Evolutionary conservation across 2,329 filamentous ascomycete genomes (phyloP), one percentile per base, ranked within the genome.

Genomic region (Alternaria dauci): DNA sequence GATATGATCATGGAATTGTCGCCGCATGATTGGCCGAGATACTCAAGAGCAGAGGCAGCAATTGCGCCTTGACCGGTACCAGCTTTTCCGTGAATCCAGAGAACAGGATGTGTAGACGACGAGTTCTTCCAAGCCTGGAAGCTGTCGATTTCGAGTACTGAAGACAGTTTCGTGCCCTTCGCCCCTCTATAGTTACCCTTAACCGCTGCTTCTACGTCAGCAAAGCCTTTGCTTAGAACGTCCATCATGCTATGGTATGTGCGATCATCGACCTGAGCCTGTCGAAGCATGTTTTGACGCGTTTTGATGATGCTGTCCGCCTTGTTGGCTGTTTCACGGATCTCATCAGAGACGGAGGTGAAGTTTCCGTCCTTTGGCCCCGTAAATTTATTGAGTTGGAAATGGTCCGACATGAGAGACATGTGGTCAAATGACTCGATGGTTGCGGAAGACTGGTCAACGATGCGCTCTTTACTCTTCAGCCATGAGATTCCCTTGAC

Each of bases 311-410:
- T 70, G 16, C 56, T 58, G n/a, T 61, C 54, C n/a, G 68, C 68
- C 38, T 66, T 68, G 20, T 54, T 56, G 6, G 65, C 61, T 18
- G 63, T 70, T 11, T 59, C 54, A 32, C 64, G 59, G 34, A 76
- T 72, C 50, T 76, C 70, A 18, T 66, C 58, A 9, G 66, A 60
- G 8, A 76, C 72, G n/a, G 55, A 43, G n/a, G 59, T 62, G 51
- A 70, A 76, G 32, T 71, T 69, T 9, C 62, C 63, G 41, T 76
- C 73, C 23, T 74, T 69, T 9, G 72, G 66, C 23, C 66, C 62
- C 8, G 55, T 56, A 51, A 70, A 76, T 41, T 76, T 76, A 58
- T 75, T 76, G 26, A 76, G 57, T 39, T 61, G 55, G 20, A 76
- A 75, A 53, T 76, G 73, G 41, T 76, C 72, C 5, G 67, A 66